Percentiles rank a stretch among this genome's conserved stretches.
These are phyloP conservation scores for Exophiala aquamarina DNA, from an alignment of 2,329 filamentous ascomycete genomes.

Conservation along the genomic window DNA sequence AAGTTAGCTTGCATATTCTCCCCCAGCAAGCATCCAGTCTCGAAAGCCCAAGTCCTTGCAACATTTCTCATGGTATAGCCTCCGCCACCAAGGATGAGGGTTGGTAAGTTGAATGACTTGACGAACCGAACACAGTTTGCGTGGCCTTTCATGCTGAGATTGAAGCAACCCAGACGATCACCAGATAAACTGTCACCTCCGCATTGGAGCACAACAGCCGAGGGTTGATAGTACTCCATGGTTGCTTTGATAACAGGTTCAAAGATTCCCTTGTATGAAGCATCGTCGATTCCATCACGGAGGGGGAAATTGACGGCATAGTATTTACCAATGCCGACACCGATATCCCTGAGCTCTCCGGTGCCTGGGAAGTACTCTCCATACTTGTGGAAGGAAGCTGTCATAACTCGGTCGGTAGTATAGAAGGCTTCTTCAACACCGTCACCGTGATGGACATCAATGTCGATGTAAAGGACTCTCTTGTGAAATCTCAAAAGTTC, in stretches of 20 bases:
- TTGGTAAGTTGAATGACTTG: constrained; percentile 66
- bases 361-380: constrained; percentile 72
- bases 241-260: constrained; percentile 67
- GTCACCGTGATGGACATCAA: constrained; percentile 67
- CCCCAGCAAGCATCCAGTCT: constrained; percentile 81
- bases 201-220: constrained; percentile 68
- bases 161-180: constrained; percentile 68
- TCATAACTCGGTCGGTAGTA: constrained; percentile 71
- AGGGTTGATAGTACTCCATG: constrained; percentile 68
- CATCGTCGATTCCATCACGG: constrained; percentile 67
- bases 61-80: constrained; percentile 70
- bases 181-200: constrained; percentile 68
- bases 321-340: constrained; percentile 66
- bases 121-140: constrained; percentile 70
- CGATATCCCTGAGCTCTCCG: constrained; percentile 67
- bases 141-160: constrained; percentile 68
- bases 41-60: constrained; percentile 61
- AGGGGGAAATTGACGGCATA: constrained; percentile 70
- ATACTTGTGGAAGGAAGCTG: constrained; percentile 71
- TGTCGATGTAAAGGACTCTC: constrained; percentile 66
- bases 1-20: constrained; percentile 78
- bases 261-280: constrained; percentile 67
- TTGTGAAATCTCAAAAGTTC: constrained; percentile 65
- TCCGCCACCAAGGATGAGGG: constrained; percentile 65
- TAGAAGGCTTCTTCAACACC: constrained; percentile 72